These are phyloP conservation scores for Geotrichum phurueaensis DNA, from an alignment of 1,139 yeast species.

Conservation along the genomic window DNA sequence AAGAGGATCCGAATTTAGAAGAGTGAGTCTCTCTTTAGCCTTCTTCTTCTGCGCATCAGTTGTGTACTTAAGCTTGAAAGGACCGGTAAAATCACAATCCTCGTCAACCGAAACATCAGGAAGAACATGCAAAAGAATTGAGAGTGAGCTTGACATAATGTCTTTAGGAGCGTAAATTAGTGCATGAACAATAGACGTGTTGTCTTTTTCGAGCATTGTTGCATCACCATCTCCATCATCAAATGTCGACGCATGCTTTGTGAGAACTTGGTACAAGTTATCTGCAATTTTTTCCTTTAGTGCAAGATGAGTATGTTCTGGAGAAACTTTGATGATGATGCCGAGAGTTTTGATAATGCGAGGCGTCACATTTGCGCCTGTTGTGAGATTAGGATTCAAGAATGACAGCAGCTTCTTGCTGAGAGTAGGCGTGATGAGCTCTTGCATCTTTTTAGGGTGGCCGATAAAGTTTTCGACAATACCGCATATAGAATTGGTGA, in stretches of 20 bases:
- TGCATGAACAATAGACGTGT: constrained; percentile 52
- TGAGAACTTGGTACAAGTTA: constrained; percentile 32
- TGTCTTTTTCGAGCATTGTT: constrained; percentile 25
- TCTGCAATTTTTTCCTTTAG: constrained; percentile 30
- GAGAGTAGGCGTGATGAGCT: constrained; percentile 36
- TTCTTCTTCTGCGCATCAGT: constrained; percentile 16
- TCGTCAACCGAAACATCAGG: constrained; percentile 27
- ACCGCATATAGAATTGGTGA: constrained; percentile 62
- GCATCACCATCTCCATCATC: constrained; percentile 23
- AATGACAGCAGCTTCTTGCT: constrained; percentile 24
- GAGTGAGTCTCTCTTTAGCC: constrained; percentile 16
- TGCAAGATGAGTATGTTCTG: constrained; percentile 26
- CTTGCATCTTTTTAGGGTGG: constrained; percentile 44
- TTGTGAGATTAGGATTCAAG: constrained; percentile 24
- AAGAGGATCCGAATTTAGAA: constrained; percentile 20
- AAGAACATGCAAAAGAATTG: constrained; percentile 52
- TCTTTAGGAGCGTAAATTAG: constrained; percentile 73
- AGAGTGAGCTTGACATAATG: constrained; percentile 49
- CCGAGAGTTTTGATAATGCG: constrained; percentile 35
- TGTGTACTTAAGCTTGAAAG: constrained; percentile 30
- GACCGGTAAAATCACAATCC: constrained; percentile 26
- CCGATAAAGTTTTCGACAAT: constrained; percentile 50
- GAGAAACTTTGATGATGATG: constrained; percentile 42
- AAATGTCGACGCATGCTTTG: constrained; percentile 31
- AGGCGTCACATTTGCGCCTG: constrained; percentile 21